Percentiles rank a stretch among this genome's conserved stretches.
These are phyloP conservation scores for Aspergillus sp. DNA, from an alignment of 2,329 filamentous ascomycete genomes.

Conservation along the genomic window DNA sequence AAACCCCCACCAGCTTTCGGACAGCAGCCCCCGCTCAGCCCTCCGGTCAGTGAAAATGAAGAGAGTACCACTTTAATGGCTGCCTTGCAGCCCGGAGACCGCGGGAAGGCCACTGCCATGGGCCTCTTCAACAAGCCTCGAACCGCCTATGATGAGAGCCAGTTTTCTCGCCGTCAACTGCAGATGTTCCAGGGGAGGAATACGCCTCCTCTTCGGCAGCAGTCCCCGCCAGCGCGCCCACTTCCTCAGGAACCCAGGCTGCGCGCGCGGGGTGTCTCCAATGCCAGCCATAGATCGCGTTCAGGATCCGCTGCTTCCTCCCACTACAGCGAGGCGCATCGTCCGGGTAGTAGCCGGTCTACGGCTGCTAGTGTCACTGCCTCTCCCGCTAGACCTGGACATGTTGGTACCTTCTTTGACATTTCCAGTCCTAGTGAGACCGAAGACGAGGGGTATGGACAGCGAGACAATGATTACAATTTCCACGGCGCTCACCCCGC, in stretches of 20 bases:
- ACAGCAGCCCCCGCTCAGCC: conserved; percentile 66
- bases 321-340: conserved; percentile 39
- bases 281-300: conserved; percentile 43
- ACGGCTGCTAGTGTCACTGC: conserved; percentile 32
- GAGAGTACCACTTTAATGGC: conserved; percentile 65
- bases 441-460: conserved; percentile 41
- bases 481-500: conserved; percentile 44
- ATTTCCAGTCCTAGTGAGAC: conserved; percentile 45
- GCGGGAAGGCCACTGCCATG: conserved; percentile 79
- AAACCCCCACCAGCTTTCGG: conserved; percentile 34
- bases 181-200: conserved; percentile 78
- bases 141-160: conserved; percentile 80
- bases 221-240: conserved; percentile 30
- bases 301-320: conserved; percentile 43
- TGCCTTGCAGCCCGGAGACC: conserved; percentile 74
- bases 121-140: conserved; percentile 73
- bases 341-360: conserved; percentile 32
- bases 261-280: conserved; percentile 41
- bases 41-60: conserved; percentile 72
- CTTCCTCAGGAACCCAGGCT: conserved; percentile 27
- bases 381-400: conserved; percentile 32
- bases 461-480: conserved; percentile 29
- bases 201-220: conserved; percentile 54
- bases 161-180: conserved; percentile 79
- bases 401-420: conserved; percentile 39